phyloP scores from a whole-genome alignment of 2,329 filamentous ascomycete species.

The Aquanectria penicillioides region DNA sequence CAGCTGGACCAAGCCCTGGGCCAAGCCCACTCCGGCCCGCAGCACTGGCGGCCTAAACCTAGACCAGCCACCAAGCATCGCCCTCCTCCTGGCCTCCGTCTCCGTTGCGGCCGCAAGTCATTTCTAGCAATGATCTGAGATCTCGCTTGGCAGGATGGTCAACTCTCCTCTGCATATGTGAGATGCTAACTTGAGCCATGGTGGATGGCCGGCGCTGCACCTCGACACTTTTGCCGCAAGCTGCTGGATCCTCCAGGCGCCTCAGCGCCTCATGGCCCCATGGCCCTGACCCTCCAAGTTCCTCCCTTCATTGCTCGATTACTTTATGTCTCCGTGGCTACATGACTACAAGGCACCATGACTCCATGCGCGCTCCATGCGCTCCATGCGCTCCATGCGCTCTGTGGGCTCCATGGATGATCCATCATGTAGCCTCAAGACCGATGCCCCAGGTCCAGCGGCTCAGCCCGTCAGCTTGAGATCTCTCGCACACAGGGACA shows the following conservation, averaged over 20 bases:
- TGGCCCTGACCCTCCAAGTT: neutral
- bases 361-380: neutral
- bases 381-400: neutral
- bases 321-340: slow-evolving; percentile 1
- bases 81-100: slow-evolving; percentile 22
- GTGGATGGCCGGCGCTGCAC: slow-evolving; percentile 36
- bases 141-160: slow-evolving; percentile 38
- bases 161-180: slow-evolving; percentile 38
- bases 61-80: slow-evolving; percentile 3
- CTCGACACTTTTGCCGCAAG: slow-evolving; percentile 38
- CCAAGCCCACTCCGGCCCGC: slow-evolving; percentile 9
- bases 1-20: neutral
- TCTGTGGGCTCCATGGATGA: neutral
- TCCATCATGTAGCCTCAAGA: neutral
- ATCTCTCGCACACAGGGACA: neutral
- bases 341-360: too few species aligned
- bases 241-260: slow-evolving; percentile 26
- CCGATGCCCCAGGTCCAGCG: slow-evolving; percentile 16
- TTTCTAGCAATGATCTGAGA: slow-evolving; percentile 41
- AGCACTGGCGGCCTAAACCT: slow-evolving; percentile 5
- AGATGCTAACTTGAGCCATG: slow-evolving; percentile 36
- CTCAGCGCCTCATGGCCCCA: slow-evolving; percentile 20
- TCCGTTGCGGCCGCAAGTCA: slow-evolving; percentile 33
- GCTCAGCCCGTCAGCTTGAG: slow-evolving; percentile 12
- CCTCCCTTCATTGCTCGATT: neutral